Base-by-base conservation (phyloP, 768 basidiomycete genomes). In the Pleurotus pulmonarius region DNA sequence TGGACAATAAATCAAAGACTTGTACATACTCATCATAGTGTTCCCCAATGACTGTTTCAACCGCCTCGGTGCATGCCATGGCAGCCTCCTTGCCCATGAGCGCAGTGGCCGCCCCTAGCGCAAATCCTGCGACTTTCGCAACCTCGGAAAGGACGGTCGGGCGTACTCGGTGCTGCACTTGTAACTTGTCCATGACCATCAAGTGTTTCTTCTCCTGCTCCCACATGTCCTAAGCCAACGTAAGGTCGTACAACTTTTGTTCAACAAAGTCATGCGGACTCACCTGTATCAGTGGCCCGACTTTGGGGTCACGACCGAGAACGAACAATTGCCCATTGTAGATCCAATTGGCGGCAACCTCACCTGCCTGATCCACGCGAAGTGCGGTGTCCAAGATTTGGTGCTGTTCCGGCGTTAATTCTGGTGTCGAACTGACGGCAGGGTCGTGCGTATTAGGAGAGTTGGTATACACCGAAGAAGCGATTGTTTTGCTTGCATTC, bases 11-110 rank as follows among this genome's bases (percentile, higher is more conserved):
- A 44, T 44, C 15, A 15, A 6, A 13, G 38, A 45, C 55, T 5
- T 24, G n/a, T 11, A 80, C 92, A 67, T 67, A 96, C 95, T 97
- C 94, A 68, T 98, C 92, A 64, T 98, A 98, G 71, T 98, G 95
- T 70, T 98, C 95, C 40, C 95, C 95, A 52, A 98, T 98, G 56
- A 93, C 93, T 0, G 95, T 97, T 70, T 98, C 95, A 16, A 98
- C 94, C 0, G 95, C 95, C 69, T 98, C 95, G 0, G 95, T 98
- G 65, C 95, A 98, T 5, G 95, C 95, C 95, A 98, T 98, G 0
- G 95, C 94, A 11, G 94, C 93, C 62, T 97, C 89, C 65, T 85
- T 89, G 38, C 95, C 90, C 82, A 96, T 79, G 18, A 96, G 71
- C 0, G 92, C 95, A 0, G 95, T 97, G 0, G 75, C 80, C 4